These are phyloP conservation scores for Mortierella claussenii DNA, from an alignment of 192 early-diverging fungal genomes.

Conservation along the genomic window DNA sequence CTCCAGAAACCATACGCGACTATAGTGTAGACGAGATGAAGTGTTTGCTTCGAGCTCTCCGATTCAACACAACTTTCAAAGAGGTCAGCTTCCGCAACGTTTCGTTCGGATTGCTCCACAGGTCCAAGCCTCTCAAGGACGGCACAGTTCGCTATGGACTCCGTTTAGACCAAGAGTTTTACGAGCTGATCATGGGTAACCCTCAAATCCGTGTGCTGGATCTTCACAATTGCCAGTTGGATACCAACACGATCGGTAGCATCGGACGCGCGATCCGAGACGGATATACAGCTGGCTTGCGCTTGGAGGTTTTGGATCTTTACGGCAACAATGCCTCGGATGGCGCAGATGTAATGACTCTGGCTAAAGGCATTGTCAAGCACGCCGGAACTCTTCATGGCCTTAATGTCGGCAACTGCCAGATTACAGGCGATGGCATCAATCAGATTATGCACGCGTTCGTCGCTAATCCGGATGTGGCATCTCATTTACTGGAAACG, in stretches of 20 bases:
- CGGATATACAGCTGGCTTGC: slow-evolving; percentile 16
- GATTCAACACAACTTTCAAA: slow-evolving; percentile 50
- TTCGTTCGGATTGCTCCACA: slow-evolving; percentile 34
- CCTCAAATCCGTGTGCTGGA: slow-evolving; percentile 40
- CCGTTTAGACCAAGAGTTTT: slow-evolving; percentile 46
- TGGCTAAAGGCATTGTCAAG: slow-evolving; percentile 52
- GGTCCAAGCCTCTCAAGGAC: slow-evolving; percentile 42
- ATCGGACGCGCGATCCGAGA: slow-evolving; percentile 42
- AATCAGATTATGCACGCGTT: slow-evolving; percentile 53
- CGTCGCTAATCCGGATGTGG: slow-evolving; percentile 49
- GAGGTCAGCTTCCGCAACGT: slow-evolving; percentile 40
- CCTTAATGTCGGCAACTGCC: slow-evolving; percentile 38
- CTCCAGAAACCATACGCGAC: slow-evolving; percentile 14
- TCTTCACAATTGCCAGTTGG: slow-evolving; percentile 26
- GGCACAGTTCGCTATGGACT: slow-evolving; percentile 49
- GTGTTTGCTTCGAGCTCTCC: slow-evolving; percentile 33
- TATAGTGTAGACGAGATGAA: slow-evolving; percentile 49
- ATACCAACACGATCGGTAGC: slow-evolving; percentile 33
- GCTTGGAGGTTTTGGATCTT: slow-evolving; percentile 29
- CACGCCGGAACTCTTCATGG: slow-evolving; percentile 40
- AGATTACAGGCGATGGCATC: slow-evolving; percentile 50
- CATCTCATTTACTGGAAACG: slow-evolving; percentile 33
- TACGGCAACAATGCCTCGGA: slow-evolving; percentile 42
- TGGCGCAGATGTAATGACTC: slow-evolving; percentile 46
- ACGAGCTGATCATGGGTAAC: slow-evolving; percentile 51